Conservation (phyloP, 176 grass and related monocot species). For the Miscanthus lutarioriparius region DNA sequence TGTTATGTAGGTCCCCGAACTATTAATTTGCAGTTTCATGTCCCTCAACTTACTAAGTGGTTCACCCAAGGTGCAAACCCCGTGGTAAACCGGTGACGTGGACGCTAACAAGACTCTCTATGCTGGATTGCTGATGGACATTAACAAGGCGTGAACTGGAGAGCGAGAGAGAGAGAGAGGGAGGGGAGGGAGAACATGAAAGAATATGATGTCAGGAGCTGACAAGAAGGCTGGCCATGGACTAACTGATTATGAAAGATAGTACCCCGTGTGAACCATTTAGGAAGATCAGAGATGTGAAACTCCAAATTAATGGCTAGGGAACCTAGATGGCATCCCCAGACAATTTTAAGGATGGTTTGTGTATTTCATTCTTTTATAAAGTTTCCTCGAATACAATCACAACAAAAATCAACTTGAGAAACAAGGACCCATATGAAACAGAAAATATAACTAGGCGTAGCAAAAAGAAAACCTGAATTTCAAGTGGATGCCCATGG, state of each 20-base stretch:
- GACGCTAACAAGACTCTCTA: background rate
- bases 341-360: background rate
- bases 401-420: background rate
- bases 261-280: background rate
- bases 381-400: background rate
- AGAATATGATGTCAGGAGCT: background rate
- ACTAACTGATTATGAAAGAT: background rate
- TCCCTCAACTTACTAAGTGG: background rate
- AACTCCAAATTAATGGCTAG: background rate
- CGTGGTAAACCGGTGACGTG: background rate
- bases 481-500: constrained; percentile 88
- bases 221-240: background rate
- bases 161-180: too few relatives aligned
- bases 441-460: constrained; percentile 5
- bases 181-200: background rate
- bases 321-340: background rate
- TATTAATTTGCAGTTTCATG: background rate
- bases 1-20: background rate
- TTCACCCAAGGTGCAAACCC: background rate
- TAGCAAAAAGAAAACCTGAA: constrained; percentile 55
- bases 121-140: too few relatives aligned
- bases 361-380: background rate
- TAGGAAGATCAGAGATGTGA: background rate
- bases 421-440: constrained; percentile 8
- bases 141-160: too few relatives aligned